Conservation (phyloP, 345 rosid genomes). For the Reutealis trisperma region DNA sequence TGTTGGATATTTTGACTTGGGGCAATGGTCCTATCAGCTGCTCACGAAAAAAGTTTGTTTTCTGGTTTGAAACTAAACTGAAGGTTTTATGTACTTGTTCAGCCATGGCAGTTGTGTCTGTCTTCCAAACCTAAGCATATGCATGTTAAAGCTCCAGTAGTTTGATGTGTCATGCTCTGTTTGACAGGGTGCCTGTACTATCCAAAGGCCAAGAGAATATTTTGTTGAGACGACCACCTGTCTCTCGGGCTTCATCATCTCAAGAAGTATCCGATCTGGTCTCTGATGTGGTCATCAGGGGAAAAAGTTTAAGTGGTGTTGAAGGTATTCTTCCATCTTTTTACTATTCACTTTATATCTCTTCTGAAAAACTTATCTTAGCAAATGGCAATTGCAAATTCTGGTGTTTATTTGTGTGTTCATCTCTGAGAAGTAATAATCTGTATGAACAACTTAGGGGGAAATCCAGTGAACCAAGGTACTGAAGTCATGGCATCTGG, state of each 20-base stretch:
- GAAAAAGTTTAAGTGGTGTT: slow-evolving; percentile 4
- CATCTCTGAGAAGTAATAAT: no score
- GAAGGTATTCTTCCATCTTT: slow-evolving; percentile 16
- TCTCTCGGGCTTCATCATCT: slow-evolving; percentile 18
- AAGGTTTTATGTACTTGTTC: background rate
- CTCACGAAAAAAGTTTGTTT: background rate
- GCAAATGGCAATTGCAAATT: background rate
- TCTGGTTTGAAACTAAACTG: background rate
- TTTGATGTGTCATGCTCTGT: background rate
- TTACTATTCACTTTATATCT: background rate
- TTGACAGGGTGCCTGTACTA: slow-evolving; percentile 16
- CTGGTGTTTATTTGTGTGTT: background rate
- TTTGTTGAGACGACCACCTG: slow-evolving; percentile 28
- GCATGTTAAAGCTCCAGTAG: background rate
- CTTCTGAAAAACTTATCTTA: background rate
- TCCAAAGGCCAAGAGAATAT: slow-evolving; percentile 23
- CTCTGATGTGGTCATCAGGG: slow-evolving; percentile 14
- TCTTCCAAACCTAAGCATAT: no score
- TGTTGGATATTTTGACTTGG: no score
- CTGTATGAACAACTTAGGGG: slow-evolving; percentile 7
- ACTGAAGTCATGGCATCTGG: slow-evolving; percentile 30
- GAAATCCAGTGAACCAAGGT: slow-evolving; percentile 17
- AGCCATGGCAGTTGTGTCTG: no score
- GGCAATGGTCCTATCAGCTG: background rate
- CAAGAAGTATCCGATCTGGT: slow-evolving; percentile 27